Evolutionary conservation across 1,284 basidiomycete genomes (phyloP), one percentile per base, ranked within the genome.

Genomic region (Fomitopsis pinicola): DNA sequence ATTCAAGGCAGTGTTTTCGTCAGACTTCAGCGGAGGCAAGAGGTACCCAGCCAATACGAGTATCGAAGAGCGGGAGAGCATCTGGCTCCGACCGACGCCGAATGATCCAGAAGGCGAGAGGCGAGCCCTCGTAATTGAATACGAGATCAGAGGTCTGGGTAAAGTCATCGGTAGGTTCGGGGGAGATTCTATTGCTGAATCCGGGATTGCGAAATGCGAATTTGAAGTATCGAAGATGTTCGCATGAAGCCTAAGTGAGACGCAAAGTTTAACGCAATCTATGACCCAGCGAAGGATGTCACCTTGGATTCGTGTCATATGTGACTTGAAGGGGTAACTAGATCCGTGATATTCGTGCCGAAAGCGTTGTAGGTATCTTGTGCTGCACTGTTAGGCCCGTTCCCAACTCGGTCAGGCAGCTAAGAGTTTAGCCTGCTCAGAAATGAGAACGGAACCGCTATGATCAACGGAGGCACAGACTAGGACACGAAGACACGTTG

Each of bases 21-120:
- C 14, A 10, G 38, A 40, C 38, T 8, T 10, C 4, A 14, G 38
- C 9, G 38, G 80, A 71, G 52, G 83, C 79, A 1, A 73, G 55
- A 0, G 87, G 86, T 3, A 89, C 73, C 0, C 84, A 87, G 0
- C 76, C 63, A 17, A 77, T 69, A 35, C 89, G 81, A 1, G 91
- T 93, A 69, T 94, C 91, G 69, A 94, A 94, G 50, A 94, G 74
- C 36, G 88, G 86, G 48, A 73, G 70, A 8, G 78, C 80, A 26
- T 81, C 73, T 9, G 85, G 85, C 35, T 83, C 77, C 8, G 83
- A 83, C 50, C 84, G 80, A 55, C 89, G 7, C 30, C 4, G 82
- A 3, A 84, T 87, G 64, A 92, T 85, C 89, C 91, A 93, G 73
- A 92, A 93, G 2, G 85, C 84, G 69, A 93, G 93, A 0, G 88